Base-by-base conservation (phyloP, 169 alveolate genomes). In the Plasmodium vivax region DNA sequence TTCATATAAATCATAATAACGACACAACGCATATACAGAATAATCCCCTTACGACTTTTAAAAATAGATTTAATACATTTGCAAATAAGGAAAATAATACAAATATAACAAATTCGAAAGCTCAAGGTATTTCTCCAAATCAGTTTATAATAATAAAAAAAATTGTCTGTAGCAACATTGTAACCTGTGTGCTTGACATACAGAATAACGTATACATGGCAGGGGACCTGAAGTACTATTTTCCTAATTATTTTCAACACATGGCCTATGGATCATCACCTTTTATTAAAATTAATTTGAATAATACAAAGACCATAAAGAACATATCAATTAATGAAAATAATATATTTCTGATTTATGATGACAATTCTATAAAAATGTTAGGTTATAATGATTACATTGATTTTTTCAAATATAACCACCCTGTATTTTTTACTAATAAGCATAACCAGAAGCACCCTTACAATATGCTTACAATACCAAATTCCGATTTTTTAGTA, bases 211-310 rank as follows among this genome's bases (percentile, higher is more conserved):
- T 85, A 75, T 85, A 85, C 10, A 47, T 85, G 34, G 87, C 93
- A 34, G 93, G 93, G 34, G 93, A 85, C 72, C 56, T 85, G 54
- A 85, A 85, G 30, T 30, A 85, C 82, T 85, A 85, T 77, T 85
- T 85, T 85, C 93, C 93, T 27, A 85, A 85, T 38, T 79, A 74
- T 77, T 85, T 85, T 85, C 93, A 54, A 14, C 93, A 85, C 32
- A 75, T 85, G 62, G 93, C 93, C 41, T 85, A 85, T 74, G 93
- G 84, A 85, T 75, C 85, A 74, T 85, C 93, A 85, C 93, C 93
- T 41, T 85, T 85, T 85, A 74, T 85, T 51, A 85, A 85, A 43
- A 85, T 85, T 34, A 85, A 85, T 85, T 74, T 85, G 80, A 85
- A 85, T 85, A 77, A 85, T 36, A 75, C 75, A 19, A 85, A 85